Conservation (phyloP, 192 early-diverging fungal species). For the Coemansia sp. region DNA sequence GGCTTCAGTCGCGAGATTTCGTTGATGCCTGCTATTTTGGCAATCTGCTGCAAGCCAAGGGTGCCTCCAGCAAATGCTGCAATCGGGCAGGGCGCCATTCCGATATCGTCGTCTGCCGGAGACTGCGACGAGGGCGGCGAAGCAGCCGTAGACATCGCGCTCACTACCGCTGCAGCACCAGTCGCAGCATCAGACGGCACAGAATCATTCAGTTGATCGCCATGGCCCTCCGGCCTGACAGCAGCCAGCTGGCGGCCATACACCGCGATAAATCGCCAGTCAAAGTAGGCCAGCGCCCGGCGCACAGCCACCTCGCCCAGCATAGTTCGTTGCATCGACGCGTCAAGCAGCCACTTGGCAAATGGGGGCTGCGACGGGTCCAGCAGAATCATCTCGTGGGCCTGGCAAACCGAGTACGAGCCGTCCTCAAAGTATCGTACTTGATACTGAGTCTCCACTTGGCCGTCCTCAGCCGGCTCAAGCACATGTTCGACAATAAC, state of each 20-base stretch:
- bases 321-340: not conserved
- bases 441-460: constrained; percentile 13
- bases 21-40: constrained; percentile 28
- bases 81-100: not conserved
- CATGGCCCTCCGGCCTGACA: not conserved
- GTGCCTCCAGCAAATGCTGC: not conserved
- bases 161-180: not conserved
- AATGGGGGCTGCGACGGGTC: constrained; percentile 16
- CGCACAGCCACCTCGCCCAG: constrained; percentile 31
- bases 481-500: constrained; percentile 32
- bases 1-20: constrained; percentile 15
- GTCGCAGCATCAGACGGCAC: not conserved
- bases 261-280: constrained; percentile 38
- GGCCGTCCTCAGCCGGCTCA: not conserved
- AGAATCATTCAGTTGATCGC: not conserved
- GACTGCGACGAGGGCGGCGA: not conserved
- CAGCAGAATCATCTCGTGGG: constrained; percentile 35
- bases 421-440: constrained; percentile 54
- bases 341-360: constrained; percentile 8
- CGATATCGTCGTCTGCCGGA: not conserved
- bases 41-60: not conserved
- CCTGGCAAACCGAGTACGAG: constrained; percentile 34
- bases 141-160: not conserved
- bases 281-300: constrained; percentile 49
- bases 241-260: not conserved